phyloP scores from a whole-genome alignment of 2,329 filamentous ascomycete species.

The Fusarium poae region DNA sequence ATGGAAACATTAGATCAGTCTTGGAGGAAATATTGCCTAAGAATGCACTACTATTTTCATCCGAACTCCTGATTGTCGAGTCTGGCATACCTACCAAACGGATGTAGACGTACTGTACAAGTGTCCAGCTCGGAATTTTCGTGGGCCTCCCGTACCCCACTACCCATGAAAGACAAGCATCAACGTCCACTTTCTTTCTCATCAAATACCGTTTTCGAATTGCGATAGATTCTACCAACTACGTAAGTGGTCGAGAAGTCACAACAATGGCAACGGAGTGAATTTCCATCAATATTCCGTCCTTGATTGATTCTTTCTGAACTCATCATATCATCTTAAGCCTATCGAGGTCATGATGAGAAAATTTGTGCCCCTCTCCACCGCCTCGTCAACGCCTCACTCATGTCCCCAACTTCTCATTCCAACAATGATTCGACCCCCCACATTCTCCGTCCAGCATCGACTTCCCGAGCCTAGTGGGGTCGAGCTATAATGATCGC shows the following conservation, averaged over 20 bases:
- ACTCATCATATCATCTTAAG: constrained; percentile 14
- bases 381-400: constrained; percentile 41
- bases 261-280: not conserved
- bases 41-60: no score
- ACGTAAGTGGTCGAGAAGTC: not conserved
- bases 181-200: constrained; percentile 37
- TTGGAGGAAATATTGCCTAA: no score
- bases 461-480: constrained; percentile 45
- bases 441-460: constrained; percentile 48
- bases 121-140: constrained; percentile 34
- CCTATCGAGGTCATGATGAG: constrained; percentile 18
- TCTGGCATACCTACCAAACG: not conserved
- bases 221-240: constrained; percentile 11
- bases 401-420: constrained; percentile 41
- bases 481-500: constrained; percentile 31
- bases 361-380: constrained; percentile 44
- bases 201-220: constrained; percentile 33
- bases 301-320: not conserved
- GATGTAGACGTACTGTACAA: constrained; percentile 28
- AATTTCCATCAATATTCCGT: not conserved
- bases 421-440: constrained; percentile 41
- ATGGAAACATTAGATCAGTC: no score
- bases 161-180: constrained; percentile 26
- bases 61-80: not conserved
- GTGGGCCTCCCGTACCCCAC: constrained; percentile 30